phyloP scores from a whole-genome alignment of 169 alveolate species.

The Plasmodium sp. region DNA sequence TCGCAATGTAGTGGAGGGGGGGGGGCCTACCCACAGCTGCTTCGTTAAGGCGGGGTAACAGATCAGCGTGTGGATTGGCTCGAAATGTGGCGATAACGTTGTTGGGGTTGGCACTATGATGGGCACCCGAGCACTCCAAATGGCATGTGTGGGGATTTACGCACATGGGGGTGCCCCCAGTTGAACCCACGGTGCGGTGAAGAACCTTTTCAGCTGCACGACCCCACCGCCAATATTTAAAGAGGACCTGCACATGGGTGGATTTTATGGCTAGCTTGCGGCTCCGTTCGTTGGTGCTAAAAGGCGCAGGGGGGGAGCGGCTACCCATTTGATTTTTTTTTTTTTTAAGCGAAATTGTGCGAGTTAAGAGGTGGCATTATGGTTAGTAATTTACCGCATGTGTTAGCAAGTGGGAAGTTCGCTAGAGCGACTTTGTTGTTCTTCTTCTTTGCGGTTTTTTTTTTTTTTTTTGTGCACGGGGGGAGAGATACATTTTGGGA shows the following conservation, averaged over 20 bases:
- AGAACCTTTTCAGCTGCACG: neutral
- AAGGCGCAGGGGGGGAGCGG: neutral
- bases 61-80: neutral
- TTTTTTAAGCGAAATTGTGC: neutral
- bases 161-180: neutral
- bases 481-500: neutral
- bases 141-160: neutral
- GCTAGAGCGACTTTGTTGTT: neutral
- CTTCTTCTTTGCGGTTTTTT: neutral
- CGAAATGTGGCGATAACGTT: neutral
- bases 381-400: neutral
- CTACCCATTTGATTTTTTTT: neutral
- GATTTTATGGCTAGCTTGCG: neutral
- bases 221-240: no score
- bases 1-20: neutral
- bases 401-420: neutral
- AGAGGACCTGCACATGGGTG: neutral
- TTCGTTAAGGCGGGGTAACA: neutral
- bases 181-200: neutral
- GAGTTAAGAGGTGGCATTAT: neutral
- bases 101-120: neutral
- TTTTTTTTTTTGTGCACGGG: neutral
- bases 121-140: neutral
- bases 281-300: neutral
- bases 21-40: neutral